phyloP scores from a whole-genome alignment of 768 basidiomycete species.

The Pleurotus tuber-regium region DNA sequence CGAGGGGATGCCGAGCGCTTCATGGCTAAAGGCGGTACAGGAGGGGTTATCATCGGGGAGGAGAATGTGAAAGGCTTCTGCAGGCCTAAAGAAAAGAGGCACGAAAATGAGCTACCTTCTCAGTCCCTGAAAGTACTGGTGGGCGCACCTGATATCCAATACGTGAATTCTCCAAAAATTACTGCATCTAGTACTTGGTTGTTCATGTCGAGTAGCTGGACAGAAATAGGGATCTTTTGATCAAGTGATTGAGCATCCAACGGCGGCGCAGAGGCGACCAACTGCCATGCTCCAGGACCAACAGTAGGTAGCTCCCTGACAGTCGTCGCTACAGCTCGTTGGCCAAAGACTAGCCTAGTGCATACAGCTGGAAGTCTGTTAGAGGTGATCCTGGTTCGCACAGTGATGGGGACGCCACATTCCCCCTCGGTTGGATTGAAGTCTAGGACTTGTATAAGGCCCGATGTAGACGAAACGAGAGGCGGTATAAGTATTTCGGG shows the following conservation, averaged over 20 bases:
- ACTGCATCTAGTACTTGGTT: slow-evolving; percentile 59
- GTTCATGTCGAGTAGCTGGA: slow-evolving; percentile 58
- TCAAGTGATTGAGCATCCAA: slow-evolving; percentile 40
- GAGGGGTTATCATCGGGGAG: slow-evolving; percentile 16
- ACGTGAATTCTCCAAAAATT: slow-evolving; percentile 71
- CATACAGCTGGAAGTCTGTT: slow-evolving; percentile 50
- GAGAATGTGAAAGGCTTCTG: slow-evolving; percentile 32
- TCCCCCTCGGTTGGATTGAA: slow-evolving; percentile 67
- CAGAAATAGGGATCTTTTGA: slow-evolving; percentile 50
- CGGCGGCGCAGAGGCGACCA: slow-evolving; percentile 60
- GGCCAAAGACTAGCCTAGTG: slow-evolving; percentile 74
- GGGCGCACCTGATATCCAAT: slow-evolving; percentile 45
- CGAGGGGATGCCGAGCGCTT: slow-evolving; percentile 37
- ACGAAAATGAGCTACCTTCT: no score
- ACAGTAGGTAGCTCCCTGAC: slow-evolving; percentile 52
- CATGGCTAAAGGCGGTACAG: slow-evolving; percentile 33
- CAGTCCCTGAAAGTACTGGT: no score
- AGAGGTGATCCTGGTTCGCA: slow-evolving; percentile 59
- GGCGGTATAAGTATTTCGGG: slow-evolving; percentile 16
- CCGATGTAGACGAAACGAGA: slow-evolving; percentile 44
- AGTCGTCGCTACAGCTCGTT: slow-evolving; percentile 63
- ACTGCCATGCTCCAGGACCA: slow-evolving; percentile 57
- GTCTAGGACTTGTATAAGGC: slow-evolving; percentile 61
- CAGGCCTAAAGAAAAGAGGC: slow-evolving; percentile 13
- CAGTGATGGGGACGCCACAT: slow-evolving; percentile 59